Percentiles rank a stretch among this genome's conserved stretches.
phyloP scores from a whole-genome alignment of 768 basidiomycete genomes.

The Boletus fagicola region DNA sequence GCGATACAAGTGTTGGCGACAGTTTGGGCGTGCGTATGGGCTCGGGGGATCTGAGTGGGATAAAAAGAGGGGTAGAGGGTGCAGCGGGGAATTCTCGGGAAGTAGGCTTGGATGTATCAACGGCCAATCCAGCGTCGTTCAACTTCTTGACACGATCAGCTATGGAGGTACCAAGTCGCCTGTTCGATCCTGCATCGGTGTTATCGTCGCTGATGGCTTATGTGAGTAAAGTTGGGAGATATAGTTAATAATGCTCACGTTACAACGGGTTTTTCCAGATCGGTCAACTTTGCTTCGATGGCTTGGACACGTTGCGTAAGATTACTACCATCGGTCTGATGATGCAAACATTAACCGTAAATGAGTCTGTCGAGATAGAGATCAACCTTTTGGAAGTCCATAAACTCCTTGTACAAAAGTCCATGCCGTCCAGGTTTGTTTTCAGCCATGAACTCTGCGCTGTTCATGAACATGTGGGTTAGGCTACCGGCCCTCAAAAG shows the following conservation, averaged over 20 bases:
- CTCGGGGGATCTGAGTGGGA: constrained; percentile 32
- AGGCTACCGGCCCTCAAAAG: constrained; percentile 63
- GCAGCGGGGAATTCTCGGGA: constrained; percentile 51
- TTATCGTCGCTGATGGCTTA: constrained; percentile 12
- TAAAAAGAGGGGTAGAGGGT: constrained; percentile 30
- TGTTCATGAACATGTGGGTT: constrained; percentile 56
- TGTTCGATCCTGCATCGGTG: constrained; percentile 36
- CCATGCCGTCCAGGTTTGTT: constrained; percentile 50
- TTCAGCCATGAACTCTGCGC: constrained; percentile 53
- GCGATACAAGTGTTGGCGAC: constrained; percentile 36
- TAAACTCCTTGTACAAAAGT: constrained; percentile 58
- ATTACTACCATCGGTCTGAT: constrained; percentile 39
- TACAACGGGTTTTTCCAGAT: constrained; percentile 41
- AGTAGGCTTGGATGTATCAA: constrained; percentile 54
- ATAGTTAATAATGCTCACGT: constrained; percentile 25
- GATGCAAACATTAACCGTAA: constrained; percentile 12
- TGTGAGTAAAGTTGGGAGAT: constrained; percentile 12
- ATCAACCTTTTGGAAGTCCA: constrained; percentile 64
- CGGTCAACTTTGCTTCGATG: constrained; percentile 46
- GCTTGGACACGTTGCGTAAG: constrained; percentile 41
- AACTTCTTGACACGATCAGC: constrained; percentile 79
- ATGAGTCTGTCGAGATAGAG: constrained; percentile 8
- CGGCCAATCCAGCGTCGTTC: constrained; percentile 66
- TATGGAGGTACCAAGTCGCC: constrained; percentile 62
- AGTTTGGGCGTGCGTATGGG: constrained; percentile 38